Evolutionary conservation across 2,329 filamentous ascomycete genomes (phyloP).

Genomic region (Graphiopsis chlorocephala): DNA sequence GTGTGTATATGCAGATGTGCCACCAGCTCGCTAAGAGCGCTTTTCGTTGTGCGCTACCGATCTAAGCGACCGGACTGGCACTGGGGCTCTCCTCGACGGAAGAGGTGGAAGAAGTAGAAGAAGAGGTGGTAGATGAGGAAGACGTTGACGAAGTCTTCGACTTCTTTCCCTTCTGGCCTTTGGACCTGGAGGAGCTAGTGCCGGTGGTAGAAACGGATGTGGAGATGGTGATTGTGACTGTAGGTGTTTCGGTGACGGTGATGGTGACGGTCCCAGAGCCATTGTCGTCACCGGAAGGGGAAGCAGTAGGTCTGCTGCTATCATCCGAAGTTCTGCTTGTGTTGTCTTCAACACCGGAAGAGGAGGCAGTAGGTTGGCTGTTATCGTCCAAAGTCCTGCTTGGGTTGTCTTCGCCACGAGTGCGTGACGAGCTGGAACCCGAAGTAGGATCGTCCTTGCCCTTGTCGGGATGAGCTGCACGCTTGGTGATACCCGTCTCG

Average conservation of each 20-base stretch:
- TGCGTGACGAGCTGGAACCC: background rate
- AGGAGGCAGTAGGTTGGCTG: background rate
- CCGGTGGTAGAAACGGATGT: background rate
- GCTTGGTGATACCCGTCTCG: background rate
- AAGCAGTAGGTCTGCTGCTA: background rate
- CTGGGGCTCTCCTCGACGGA: background rate
- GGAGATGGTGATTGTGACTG: conserved; percentile 3
- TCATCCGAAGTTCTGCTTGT: background rate
- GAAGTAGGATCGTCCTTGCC: background rate
- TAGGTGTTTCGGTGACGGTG: background rate
- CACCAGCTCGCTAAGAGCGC: background rate
- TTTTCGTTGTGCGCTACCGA: background rate
- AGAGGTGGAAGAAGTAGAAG: background rate
- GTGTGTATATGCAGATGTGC: background rate
- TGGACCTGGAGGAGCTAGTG: background rate
- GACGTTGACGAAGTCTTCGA: background rate
- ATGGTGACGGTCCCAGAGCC: background rate
- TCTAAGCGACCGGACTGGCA: background rate
- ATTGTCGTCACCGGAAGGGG: background rate
- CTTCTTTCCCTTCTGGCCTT: conserved; percentile 5
- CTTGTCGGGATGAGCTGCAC: conserved; percentile 6
- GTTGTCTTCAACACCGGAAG: conserved; percentile 1
- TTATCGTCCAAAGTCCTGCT: background rate
- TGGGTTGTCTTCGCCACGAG: background rate
- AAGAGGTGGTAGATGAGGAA: background rate